phyloP scores from a whole-genome alignment of 73 alveolate species.

The Uronychia binucleata region DNA sequence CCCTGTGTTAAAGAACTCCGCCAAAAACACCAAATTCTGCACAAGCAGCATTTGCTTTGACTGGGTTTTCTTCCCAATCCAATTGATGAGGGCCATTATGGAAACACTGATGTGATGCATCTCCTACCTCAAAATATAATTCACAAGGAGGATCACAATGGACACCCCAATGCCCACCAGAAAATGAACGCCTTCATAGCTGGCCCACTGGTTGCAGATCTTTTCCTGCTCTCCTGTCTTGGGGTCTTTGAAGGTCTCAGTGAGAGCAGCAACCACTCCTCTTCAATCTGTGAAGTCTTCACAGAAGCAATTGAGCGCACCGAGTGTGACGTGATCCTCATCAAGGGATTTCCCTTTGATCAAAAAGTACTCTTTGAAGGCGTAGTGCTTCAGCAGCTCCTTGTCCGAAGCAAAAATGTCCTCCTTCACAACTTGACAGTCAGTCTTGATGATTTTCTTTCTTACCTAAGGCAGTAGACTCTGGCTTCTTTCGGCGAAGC shows the following conservation, averaged over 20 bases:
- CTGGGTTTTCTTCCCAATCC: slow-evolving; percentile 46
- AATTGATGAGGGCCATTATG: slow-evolving; percentile 15
- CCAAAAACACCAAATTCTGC: slow-evolving; percentile 20
- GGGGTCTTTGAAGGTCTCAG: not conserved
- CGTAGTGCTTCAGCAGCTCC: not conserved
- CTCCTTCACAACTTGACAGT: not conserved
- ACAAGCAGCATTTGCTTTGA: slow-evolving; percentile 10
- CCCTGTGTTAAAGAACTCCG: slow-evolving; percentile 64
- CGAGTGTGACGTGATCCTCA: not conserved
- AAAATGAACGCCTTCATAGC: not conserved
- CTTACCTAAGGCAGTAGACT: not conserved
- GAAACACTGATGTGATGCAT: not conserved
- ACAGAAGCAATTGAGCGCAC: not conserved
- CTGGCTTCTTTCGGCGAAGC: not conserved
- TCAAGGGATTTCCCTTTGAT: not conserved
- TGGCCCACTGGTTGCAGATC: not conserved
- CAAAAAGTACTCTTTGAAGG: not conserved
- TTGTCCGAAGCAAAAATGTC: not conserved
- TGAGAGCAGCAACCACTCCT: not conserved
- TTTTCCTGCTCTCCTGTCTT: not conserved
- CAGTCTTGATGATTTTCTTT: not conserved
- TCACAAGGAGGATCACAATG: slow-evolving; percentile 29
- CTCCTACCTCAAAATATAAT: slow-evolving; percentile 8
- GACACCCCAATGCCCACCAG: slow-evolving; percentile 1
- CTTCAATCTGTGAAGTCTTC: not conserved